These are phyloP conservation scores for Leucosporidium yakuticum DNA, from an alignment of 768 basidiomycete genomes.

Conservation along the genomic window DNA sequence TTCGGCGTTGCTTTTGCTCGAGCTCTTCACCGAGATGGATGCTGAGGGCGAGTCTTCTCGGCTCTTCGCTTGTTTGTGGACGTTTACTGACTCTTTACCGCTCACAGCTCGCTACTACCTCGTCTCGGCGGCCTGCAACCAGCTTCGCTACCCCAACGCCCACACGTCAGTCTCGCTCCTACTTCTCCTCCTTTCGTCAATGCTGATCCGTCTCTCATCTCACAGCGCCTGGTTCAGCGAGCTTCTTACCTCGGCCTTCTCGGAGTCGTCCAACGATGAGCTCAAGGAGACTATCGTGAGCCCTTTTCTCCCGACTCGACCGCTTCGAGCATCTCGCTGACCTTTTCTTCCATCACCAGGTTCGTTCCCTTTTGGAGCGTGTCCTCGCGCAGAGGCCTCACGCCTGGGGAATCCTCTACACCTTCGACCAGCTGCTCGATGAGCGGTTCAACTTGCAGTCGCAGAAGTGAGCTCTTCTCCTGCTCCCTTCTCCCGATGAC, in stretches of 20 bases:
- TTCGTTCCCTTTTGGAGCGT: constrained; percentile 65
- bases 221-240: constrained; percentile 98
- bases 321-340: neutral
- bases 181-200: neutral
- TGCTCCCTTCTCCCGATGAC: too few species aligned
- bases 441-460: neutral
- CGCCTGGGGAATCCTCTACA: constrained; percentile 47
- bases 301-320: neutral
- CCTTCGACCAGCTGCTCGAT: constrained; percentile 18
- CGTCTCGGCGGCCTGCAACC: constrained; percentile 83
- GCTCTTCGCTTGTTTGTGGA: neutral
- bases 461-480: too few species aligned
- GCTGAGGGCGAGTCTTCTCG: constrained; percentile 65
- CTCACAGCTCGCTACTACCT: constrained; percentile 84
- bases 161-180: constrained; percentile 66
- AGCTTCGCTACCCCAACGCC: constrained; percentile 94
- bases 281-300: constrained; percentile 54
- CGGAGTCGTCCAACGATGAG: constrained; percentile 71
- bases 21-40: constrained; percentile 75
- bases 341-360: neutral
- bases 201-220: constrained; percentile 87
- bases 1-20: constrained; percentile 75
- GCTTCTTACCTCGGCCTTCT: constrained; percentile 78
- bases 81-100: constrained; percentile 9
- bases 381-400: constrained; percentile 92